Percentiles rank a stretch among this genome's conserved stretches.
These are phyloP conservation scores for Fusarium sp. DNA, from an alignment of 2,329 filamentous ascomycete genomes.

Conservation along the genomic window DNA sequence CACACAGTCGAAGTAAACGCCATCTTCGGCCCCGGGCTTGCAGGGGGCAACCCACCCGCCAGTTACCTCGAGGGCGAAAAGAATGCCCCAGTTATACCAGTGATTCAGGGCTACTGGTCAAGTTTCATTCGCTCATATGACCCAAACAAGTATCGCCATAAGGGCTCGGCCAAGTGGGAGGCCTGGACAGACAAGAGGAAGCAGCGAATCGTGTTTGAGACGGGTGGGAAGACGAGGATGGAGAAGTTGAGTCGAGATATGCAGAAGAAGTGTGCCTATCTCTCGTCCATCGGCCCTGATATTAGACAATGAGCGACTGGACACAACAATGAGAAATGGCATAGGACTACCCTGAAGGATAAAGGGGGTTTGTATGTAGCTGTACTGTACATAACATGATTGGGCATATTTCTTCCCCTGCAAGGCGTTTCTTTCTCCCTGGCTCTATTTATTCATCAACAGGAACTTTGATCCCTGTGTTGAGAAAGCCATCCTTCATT, in stretches of 20 bases:
- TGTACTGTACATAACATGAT: background rate
- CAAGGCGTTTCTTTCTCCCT: background rate
- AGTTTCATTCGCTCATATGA: slow-evolving; percentile 76
- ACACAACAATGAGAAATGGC: background rate
- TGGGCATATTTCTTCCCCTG: background rate
- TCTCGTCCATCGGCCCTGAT: slow-evolving; percentile 26
- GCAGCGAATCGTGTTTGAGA: slow-evolving; percentile 55
- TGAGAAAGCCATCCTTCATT: background rate
- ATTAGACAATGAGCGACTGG: slow-evolving; percentile 27
- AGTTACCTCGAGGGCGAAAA: slow-evolving; percentile 65
- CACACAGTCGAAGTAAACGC: slow-evolving; percentile 76
- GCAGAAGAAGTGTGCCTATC: slow-evolving; percentile 42
- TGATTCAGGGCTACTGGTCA: slow-evolving; percentile 79
- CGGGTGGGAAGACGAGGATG: slow-evolving; percentile 54
- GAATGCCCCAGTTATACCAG: slow-evolving; percentile 69
- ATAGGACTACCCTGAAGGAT: background rate
- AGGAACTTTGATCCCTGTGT: background rate
- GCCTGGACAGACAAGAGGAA: slow-evolving; percentile 49
- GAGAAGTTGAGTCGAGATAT: slow-evolving; percentile 47
- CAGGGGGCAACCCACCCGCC: slow-evolving; percentile 58
- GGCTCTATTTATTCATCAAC: background rate
- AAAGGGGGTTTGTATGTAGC: background rate
- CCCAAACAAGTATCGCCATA: slow-evolving; percentile 65
- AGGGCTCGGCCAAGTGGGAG: slow-evolving; percentile 54
- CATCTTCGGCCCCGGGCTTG: slow-evolving; percentile 74